Percentiles rank a stretch among this genome's conserved stretches.
phyloP scores from a whole-genome alignment of 305 asterid genomes.

The Caryopteris hybrid region DNA sequence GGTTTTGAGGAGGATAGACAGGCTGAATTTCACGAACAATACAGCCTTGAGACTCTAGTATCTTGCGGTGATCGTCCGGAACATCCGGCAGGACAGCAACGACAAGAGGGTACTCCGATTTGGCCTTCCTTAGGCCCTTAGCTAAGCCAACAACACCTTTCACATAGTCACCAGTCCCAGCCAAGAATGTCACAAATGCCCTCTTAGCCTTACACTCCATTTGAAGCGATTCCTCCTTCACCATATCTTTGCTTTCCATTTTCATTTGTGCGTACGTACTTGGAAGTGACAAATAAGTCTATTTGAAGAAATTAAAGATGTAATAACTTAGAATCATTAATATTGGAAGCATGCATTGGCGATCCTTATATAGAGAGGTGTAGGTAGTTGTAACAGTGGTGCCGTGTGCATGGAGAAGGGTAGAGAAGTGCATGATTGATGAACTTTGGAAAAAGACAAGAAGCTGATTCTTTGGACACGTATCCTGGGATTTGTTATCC shows the following conservation, averaged over 20 bases:
- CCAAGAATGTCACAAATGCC: slow-evolving; percentile 30
- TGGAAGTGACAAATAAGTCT: no score
- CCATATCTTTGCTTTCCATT: neutral
- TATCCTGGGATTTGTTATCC: no score
- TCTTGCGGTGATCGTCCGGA: slow-evolving; percentile 19
- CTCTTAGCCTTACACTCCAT: neutral
- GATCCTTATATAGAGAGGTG: neutral
- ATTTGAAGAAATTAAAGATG: no score
- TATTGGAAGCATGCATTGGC: no score
- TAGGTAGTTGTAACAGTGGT: neutral
- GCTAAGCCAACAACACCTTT: slow-evolving; percentile 33
- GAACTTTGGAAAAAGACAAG: no score
- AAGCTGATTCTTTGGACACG: no score
- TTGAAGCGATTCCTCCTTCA: neutral
- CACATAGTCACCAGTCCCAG: slow-evolving; percentile 28
- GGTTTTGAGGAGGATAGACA: slow-evolving; percentile 18
- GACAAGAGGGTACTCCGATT: slow-evolving; percentile 20
- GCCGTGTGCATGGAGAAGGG: no score
- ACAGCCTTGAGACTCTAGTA: slow-evolving; percentile 20
- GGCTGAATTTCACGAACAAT: slow-evolving; percentile 20
- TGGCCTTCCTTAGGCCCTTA: slow-evolving; percentile 24
- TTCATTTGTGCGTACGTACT: no score
- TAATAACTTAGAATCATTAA: no score
- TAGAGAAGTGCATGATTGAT: no score
- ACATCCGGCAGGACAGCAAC: slow-evolving; percentile 29